These are phyloP conservation scores for Puya raimondii DNA, from an alignment of 176 grass and related monocot species.

Conservation along the genomic window DNA sequence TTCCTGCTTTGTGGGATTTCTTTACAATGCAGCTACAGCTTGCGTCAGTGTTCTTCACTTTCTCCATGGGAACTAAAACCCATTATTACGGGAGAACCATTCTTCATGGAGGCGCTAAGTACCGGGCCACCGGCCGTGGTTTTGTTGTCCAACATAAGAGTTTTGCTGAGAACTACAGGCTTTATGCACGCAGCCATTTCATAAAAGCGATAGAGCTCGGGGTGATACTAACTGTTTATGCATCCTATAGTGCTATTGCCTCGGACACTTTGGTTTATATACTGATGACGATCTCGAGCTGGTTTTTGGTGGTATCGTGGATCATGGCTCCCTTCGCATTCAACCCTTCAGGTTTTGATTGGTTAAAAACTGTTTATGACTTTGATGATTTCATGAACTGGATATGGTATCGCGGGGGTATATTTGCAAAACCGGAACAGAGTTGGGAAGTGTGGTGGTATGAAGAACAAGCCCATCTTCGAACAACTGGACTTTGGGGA, in stretches of 20 bases:
- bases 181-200: conserved; percentile 92
- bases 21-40: conserved; percentile 95
- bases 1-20: conserved; percentile 81
- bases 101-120: conserved; percentile 97
- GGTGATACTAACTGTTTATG: conserved; percentile 86
- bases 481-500: conserved; percentile 87
- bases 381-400: conserved; percentile 97
- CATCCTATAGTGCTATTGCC: conserved; percentile 68
- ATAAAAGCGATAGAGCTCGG: conserved; percentile 97
- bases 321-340: conserved; percentile 98
- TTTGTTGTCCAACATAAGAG: conserved; percentile 96
- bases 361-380: conserved; percentile 99
- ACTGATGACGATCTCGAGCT: conserved; percentile 83
- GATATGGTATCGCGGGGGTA: conserved; percentile 74
- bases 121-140: conserved; percentile 91
- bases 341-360: conserved; percentile 97
- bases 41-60: conserved; percentile 90
- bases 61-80: conserved; percentile 91
- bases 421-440: conserved; percentile 81
- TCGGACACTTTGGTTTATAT: conserved; percentile 83
- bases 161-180: conserved; percentile 94
- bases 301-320: conserved; percentile 91
- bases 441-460: conserved; percentile 97
- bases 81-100: conserved; percentile 96
- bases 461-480: conserved; percentile 92